Evolutionary conservation across 805 yeast species (phyloP).

Genomic region (Wickerhamiella cacticola): DNA sequence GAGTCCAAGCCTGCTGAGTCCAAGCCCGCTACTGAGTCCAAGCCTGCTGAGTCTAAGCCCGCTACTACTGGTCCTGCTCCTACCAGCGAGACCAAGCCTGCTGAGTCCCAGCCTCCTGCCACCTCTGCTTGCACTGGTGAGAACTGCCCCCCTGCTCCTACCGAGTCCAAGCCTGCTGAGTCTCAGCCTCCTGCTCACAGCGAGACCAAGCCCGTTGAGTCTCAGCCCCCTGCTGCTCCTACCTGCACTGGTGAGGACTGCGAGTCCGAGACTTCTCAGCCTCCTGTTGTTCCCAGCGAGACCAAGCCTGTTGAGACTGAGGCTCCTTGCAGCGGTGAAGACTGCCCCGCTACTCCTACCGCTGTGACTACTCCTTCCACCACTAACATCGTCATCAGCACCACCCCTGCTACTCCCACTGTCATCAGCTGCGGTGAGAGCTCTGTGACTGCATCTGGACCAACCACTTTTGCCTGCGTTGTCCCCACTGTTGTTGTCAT

Average conservation of each 20-base stretch:
- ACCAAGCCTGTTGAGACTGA: background rate
- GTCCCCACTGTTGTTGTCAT: slow-evolving; percentile 5
- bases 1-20: slow-evolving; percentile 2
- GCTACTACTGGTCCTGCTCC: no score
- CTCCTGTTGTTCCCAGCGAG: background rate
- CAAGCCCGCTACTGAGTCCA: slow-evolving; percentile 1
- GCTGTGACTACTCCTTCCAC: background rate
- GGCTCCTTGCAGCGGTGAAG: slow-evolving; percentile 2
- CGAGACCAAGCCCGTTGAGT: slow-evolving; percentile 1
- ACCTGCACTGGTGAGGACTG: background rate
- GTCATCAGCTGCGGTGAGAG: slow-evolving; percentile 10
- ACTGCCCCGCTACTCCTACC: background rate
- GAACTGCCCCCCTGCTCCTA: background rate
- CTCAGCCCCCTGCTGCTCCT: background rate
- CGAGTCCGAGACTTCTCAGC: background rate
- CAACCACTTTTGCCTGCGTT: slow-evolving; percentile 4
- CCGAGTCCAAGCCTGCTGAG: background rate
- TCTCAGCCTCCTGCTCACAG: background rate
- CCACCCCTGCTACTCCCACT: slow-evolving; percentile 9
- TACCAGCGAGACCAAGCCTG: background rate
- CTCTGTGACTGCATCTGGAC: slow-evolving; percentile 2
- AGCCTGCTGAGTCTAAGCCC: background rate
- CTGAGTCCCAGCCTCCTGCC: background rate
- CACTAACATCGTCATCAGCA: background rate
- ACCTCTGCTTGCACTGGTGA: no score